These are phyloP conservation scores for Moringa oleifera DNA, from an alignment of 345 rosid genomes.

Conservation along the genomic window DNA sequence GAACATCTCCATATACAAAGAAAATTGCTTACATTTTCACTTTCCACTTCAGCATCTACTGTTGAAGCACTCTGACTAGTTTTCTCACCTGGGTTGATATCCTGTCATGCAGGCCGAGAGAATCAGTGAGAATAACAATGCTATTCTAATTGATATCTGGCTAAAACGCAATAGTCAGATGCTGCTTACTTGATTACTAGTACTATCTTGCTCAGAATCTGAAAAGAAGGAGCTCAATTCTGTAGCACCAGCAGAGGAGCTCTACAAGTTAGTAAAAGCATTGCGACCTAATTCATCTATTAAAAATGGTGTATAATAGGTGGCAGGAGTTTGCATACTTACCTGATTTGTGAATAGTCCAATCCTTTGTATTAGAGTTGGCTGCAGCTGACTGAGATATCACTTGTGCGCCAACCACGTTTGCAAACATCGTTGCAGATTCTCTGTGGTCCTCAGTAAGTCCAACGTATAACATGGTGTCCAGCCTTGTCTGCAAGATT, in stretches of 20 bases:
- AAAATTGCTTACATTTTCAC: slow-evolving; percentile 47
- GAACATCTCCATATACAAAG: background rate
- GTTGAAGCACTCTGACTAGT: slow-evolving; percentile 19
- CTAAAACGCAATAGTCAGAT: slow-evolving; percentile 5
- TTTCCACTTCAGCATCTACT: slow-evolving; percentile 31
- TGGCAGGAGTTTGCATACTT: slow-evolving; percentile 2
- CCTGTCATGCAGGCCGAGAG: slow-evolving; percentile 19
- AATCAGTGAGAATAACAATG: slow-evolving; percentile 6
- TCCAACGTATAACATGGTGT: slow-evolving; percentile 90
- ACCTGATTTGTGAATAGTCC: slow-evolving; percentile 34
- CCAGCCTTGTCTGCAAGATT: slow-evolving; percentile 91
- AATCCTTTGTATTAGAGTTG: slow-evolving; percentile 21
- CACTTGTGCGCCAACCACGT: slow-evolving; percentile 90
- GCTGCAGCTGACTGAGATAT: slow-evolving; percentile 56
- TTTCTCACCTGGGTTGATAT: slow-evolving; percentile 24
- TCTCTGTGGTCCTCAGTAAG: slow-evolving; percentile 89
- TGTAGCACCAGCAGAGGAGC: slow-evolving; percentile 29
- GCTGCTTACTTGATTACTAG: slow-evolving; percentile 48
- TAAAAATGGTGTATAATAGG: too few species aligned
- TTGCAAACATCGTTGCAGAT: slow-evolving; percentile 90
- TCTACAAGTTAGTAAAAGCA: too few species aligned
- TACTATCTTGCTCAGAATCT: slow-evolving; percentile 42
- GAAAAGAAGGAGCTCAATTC: slow-evolving; percentile 38
- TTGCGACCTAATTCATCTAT: too few species aligned
- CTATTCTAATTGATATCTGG: slow-evolving; percentile 13